Base-by-base conservation (phyloP, 176 grass and related monocot species). In the Oryza meyeriana region DNA sequence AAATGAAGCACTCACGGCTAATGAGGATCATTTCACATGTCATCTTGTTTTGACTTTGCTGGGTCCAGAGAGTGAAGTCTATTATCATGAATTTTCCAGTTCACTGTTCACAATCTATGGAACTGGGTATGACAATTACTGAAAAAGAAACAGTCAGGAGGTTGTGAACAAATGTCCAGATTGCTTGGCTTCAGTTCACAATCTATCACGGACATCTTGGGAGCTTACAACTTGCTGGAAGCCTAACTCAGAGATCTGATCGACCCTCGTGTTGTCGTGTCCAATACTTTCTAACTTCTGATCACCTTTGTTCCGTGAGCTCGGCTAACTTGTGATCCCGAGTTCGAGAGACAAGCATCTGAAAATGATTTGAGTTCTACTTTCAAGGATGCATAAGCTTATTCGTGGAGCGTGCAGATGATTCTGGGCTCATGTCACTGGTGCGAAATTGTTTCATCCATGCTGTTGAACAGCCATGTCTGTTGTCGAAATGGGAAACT, bases 181-280 rank as follows among this genome's bases (percentile, higher is more conserved):
- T 70, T 63, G 22, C 10, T 13, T 8, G 52, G 66, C 29, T 71
- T 87, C 18, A 64, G 25, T 61, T 50, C 40, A 48, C 69, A 41
- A 29, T 14, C 28, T 57, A 87, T 82, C 85, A 87, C 79, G 66
- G 55, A 32, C 12, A 71, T 47, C 66, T 57, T 71, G 65, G 40
- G 79, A 55, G 29, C 72, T 69, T 35, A 12, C 76, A 38, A 18
- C 58, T 73, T 55, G 68, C 30, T 61, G 32, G 44, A 80, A 80
- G 58, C 81, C 42, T 52, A 26, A 16, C 3, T 64, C 47, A 52
- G 44, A 24, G 44, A 52, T 13, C 34, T 36, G 29, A 75, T 41
- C 2, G 32, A 32, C 62, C 50, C 27, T 36, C 29, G n/a, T 48
- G 52, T 11, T 38, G 22, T 36, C 29, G n/a, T 48, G 52, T 11